Evolutionary conservation across 2,329 filamentous ascomycete genomes (phyloP).

Genomic region (Exophiala viscosa): DNA sequence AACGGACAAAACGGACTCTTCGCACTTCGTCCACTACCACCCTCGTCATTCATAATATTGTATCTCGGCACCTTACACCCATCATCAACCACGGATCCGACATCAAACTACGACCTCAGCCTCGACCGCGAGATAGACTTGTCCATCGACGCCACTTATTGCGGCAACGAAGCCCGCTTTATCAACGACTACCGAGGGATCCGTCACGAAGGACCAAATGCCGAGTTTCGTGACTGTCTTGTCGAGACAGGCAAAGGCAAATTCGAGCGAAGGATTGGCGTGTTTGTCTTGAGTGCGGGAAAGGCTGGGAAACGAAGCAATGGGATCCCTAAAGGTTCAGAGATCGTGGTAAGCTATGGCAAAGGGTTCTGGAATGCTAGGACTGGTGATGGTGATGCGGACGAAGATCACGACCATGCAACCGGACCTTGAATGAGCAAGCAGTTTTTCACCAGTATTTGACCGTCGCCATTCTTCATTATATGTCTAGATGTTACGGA

Average conservation of each 20-base stretch:
- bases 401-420: no score
- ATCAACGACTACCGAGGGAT: conserved; percentile 54
- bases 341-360: conserved; percentile 54
- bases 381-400: neutral
- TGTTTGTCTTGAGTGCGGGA: conserved; percentile 49
- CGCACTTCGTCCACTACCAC: conserved; percentile 47
- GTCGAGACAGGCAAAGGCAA: conserved; percentile 36
- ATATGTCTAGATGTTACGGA: no score
- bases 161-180: conserved; percentile 52
- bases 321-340: conserved; percentile 43
- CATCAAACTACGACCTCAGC: conserved; percentile 50
- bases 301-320: conserved; percentile 44
- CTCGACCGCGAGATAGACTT: conserved; percentile 49
- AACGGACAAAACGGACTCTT: conserved; percentile 40
- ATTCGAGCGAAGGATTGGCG: conserved; percentile 47
- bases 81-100: conserved; percentile 38
- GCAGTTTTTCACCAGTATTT: conserved; percentile 12
- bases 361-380: conserved; percentile 46
- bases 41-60: conserved; percentile 47
- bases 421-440: conserved; percentile 14
- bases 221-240: conserved; percentile 43
- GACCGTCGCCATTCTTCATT: neutral
- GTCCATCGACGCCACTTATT: conserved; percentile 46
- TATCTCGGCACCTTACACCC: conserved; percentile 51
- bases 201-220: conserved; percentile 31